Evolutionary conservation across 2,329 filamentous ascomycete genomes (phyloP), one percentile per base, ranked within the genome.

Genomic region (Alternaria brassicicola): DNA sequence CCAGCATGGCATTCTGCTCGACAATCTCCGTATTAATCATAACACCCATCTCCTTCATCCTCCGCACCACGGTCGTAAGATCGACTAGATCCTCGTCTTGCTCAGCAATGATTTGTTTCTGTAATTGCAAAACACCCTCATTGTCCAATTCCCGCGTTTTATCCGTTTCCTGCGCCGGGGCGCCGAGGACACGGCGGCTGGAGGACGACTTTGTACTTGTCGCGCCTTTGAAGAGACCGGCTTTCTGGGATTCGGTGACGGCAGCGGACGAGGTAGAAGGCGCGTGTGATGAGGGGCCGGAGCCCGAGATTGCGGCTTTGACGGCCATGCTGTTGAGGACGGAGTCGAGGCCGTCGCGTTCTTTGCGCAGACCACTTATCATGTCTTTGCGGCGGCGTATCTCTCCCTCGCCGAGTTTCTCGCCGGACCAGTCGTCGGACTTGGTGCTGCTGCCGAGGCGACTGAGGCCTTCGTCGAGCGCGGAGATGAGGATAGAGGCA

Each of bases 91-190:
- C 88, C 67, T 88, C 76, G 65, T 95, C 91, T 71, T 96, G 91
- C 64, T 90, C 87, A 52, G 83, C 72, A 82, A 94, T 91, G 75
- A 91, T 86, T 70, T 90, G 84, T 67, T 86, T 83, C 76, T 95
- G 91, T 60, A 95, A 77, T 74, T 90, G 85, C 61, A 93, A 68
- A 17, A 95, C 87, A 0, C 90, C 91, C 4, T 83, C 77, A 67
- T 95, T 95, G 71, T 92, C 91, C 52, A 92, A 78, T 74, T 94
- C 90, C 12, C 91, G 80, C 41, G 91, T 94, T 61, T 86, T 85
- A 57, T 91, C 88, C 15, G 90, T 93, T 78, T 96, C 91, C 1
- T 88, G 85, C 2, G 89, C 79, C 2, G 90, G 89, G 0, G 85
- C 89, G 1, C 91, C 91, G 0, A 94, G 80, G 3, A 93, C 89